These are phyloP conservation scores for Fusarium austroafricanum DNA, from an alignment of 2,329 filamentous ascomycete species.

Conservation along the genomic window DNA sequence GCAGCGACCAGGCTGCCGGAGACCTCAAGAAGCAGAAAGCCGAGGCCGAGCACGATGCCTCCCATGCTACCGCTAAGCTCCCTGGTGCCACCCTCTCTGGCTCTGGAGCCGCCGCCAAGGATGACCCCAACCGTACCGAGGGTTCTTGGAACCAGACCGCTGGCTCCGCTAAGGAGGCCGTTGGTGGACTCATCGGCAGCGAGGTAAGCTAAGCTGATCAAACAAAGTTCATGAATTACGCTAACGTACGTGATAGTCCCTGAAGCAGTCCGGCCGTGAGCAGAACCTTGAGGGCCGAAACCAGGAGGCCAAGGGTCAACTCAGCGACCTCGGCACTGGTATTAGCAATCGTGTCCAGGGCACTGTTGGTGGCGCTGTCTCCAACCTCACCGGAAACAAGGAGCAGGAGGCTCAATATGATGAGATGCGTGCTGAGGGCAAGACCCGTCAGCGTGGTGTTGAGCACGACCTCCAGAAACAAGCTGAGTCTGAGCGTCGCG, in stretches of 20 bases:
- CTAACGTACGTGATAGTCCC: conserved; percentile 54
- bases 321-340: conserved; percentile 77
- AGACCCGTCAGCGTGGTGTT: conserved; percentile 84
- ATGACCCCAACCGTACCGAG: conserved; percentile 76
- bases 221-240: background rate
- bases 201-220: conserved; percentile 64
- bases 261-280: conserved; percentile 79
- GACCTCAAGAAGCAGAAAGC: conserved; percentile 74
- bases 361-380: conserved; percentile 75
- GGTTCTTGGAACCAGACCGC: conserved; percentile 90
- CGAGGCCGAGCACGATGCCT: conserved; percentile 75
- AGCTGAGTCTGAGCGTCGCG: conserved; percentile 59
- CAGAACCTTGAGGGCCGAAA: conserved; percentile 85
- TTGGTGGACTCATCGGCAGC: conserved; percentile 80
- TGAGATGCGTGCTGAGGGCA: conserved; percentile 81
- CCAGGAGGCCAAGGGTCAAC: conserved; percentile 85
- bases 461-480: conserved; percentile 85
- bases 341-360: conserved; percentile 75
- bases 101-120: conserved; percentile 75
- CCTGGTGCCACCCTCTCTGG: conserved; percentile 77
- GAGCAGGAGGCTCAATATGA: conserved; percentile 73
- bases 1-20: conserved; percentile 73
- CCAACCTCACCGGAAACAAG: conserved; percentile 78
- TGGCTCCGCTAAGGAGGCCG: conserved; percentile 84
- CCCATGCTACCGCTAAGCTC: conserved; percentile 79